Conservation (phyloP, 2,329 filamentous ascomycete genomes). For the Podosphaera xanthii region DNA sequence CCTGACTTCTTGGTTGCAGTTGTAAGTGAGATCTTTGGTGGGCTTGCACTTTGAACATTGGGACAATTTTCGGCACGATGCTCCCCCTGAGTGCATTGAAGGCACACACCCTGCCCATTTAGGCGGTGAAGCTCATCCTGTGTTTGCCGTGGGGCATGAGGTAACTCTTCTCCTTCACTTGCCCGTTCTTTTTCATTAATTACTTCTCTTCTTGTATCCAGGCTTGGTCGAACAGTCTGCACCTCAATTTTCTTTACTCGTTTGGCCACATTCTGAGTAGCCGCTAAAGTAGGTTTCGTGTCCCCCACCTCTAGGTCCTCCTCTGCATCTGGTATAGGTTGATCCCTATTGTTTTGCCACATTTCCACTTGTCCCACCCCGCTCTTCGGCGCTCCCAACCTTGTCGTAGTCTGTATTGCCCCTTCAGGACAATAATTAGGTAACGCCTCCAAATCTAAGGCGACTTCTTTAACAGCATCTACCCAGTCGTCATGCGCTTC, state of each 20-base stretch:
- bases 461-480: not conserved
- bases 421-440: not conserved
- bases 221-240: not conserved
- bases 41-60: not conserved
- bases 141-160: not conserved
- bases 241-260: not conserved
- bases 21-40: not conserved
- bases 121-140: not conserved
- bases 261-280: not conserved
- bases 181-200: not conserved
- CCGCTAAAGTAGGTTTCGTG: not conserved
- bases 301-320: not conserved
- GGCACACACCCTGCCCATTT: not conserved
- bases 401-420: not conserved
- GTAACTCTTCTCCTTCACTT: not conserved
- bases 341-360: not conserved
- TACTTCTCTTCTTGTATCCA: not conserved
- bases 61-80: not conserved
- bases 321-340: not conserved
- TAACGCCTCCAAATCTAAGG: not conserved
- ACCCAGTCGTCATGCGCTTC: not conserved
- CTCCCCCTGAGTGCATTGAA: not conserved
- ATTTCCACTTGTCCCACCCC: not conserved
- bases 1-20: too few relatives aligned
- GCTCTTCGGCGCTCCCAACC: not conserved